Evolutionary conservation across 1,284 basidiomycete species (phyloP), one percentile per base, ranked within the genome.

Genomic region (Pseudomicrostroma phylloplanum): DNA sequence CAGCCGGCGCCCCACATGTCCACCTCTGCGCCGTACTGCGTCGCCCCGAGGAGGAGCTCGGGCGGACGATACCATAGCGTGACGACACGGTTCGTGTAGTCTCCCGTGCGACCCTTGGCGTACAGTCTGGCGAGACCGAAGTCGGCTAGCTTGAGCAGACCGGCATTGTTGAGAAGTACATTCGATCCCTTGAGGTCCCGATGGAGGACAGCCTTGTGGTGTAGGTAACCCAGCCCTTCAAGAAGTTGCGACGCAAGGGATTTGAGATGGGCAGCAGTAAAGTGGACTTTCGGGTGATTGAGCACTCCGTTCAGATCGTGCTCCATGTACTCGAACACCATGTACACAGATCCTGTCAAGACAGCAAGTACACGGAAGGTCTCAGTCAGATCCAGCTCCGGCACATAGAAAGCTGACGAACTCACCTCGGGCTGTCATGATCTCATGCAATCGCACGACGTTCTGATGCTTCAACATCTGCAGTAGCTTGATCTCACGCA

Each of bases 1-100:
- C 94, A 98, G 26, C 96, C 96, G 12, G 94, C 96, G 77, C 92
- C 96, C 96, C 96, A 99, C 87, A 96, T 96, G 77, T 99, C 96
- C n/a, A 99, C 94, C 75, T 96, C 96, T 1, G 91, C 88, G 0
- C 93, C 94, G 80, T 99, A 99, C 21, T 92, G 87, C 1, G 96
- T 98, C 55, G 92, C 92, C 17, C 96, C 96, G 69, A 98, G 88
- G 46, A 99, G 81, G 55, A 99, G 83, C 80, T 99, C 96, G 2
- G 94, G 96, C 4, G 92, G 91, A 54, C 96, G 87, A 81, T 99
- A 99, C 96, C 96, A 99, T 54, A 97, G 85, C 13, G 96, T 99
- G 69, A 99, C 97, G 51, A 99, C 96, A 39, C 96, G 86, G 80
- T 99, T 98, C 39, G 96, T 99, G 78, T 99, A 98, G 79, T 99